Evolutionary conservation across 306 rosid genomes (phyloP).

Genomic region (Oemleria cerasiformis): DNA sequence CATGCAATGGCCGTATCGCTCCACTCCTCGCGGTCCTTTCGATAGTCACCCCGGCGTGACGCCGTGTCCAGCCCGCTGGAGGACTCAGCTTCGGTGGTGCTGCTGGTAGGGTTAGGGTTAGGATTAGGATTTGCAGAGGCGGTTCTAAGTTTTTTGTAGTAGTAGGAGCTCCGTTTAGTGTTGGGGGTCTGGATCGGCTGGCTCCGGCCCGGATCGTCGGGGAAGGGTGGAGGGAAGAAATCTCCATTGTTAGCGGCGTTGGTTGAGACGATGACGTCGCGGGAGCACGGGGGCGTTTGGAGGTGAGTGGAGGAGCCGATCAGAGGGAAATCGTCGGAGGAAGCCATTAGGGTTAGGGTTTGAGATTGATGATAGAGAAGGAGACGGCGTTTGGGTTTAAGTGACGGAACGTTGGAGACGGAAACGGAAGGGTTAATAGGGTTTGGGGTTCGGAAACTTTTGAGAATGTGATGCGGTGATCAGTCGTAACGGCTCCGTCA

Average conservation of each 20-base stretch:
- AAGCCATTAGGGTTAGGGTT: constrained; percentile 32
- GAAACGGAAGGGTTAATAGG: not conserved
- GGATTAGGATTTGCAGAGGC: constrained; percentile 2
- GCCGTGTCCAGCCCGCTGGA: constrained; percentile 10
- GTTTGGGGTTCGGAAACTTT: not conserved
- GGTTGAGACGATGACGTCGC: constrained; percentile 27
- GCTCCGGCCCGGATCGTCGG: constrained; percentile 23
- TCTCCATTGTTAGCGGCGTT: constrained; percentile 13
- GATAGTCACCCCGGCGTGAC: constrained; percentile 25
- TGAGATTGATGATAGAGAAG: not conserved
- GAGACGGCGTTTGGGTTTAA: constrained; percentile 27
- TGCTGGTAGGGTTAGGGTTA: not conserved
- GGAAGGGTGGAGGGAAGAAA: constrained; percentile 20
- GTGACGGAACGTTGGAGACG: constrained; percentile 17
- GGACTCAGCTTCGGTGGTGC: constrained; percentile 24
- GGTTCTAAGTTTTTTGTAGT: constrained; percentile 28
- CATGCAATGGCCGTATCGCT: constrained; percentile 42
- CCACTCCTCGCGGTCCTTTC: constrained; percentile 52
- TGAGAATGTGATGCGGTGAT: not conserved
- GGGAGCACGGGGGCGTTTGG: constrained; percentile 24
- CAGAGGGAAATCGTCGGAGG: constrained; percentile 23
- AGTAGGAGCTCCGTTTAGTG: constrained; percentile 19
- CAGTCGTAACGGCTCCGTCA: constrained; percentile 23
- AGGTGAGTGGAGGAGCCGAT: constrained; percentile 29
- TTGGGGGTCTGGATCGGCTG: constrained; percentile 30